Conservation (phyloP, 305 asterid species). For the Fraxinus ornus region DNA sequence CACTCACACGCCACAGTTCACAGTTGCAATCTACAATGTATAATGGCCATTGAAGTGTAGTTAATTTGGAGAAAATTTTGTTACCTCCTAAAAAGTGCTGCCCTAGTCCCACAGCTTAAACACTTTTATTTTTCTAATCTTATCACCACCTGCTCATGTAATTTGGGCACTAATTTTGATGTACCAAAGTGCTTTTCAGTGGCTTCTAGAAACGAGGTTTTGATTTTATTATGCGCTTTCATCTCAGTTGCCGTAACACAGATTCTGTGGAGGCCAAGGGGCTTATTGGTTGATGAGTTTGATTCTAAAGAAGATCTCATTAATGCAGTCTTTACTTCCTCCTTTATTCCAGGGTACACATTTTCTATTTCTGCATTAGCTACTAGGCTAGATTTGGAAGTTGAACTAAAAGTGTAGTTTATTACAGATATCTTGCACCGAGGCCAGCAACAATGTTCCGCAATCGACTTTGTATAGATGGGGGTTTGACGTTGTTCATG, state of each 20-base stretch:
- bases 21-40: neutral
- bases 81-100: neutral
- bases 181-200: neutral
- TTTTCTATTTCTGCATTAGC: slow-evolving; percentile 6
- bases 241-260: slow-evolving; percentile 87
- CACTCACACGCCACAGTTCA: neutral
- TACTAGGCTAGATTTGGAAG: slow-evolving; percentile 3
- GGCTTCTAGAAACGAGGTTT: slow-evolving; percentile 5
- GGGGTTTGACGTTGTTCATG: slow-evolving; percentile 91
- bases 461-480: slow-evolving; percentile 80
- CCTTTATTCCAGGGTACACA: slow-evolving; percentile 88
- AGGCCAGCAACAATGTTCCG: slow-evolving; percentile 90
- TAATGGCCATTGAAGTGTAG: neutral
- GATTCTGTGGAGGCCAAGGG: slow-evolving; percentile 94
- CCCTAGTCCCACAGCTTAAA: neutral
- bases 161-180: neutral
- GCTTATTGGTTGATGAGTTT: slow-evolving; percentile 81
- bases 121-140: neutral
- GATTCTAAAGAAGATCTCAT: slow-evolving; percentile 94
- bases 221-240: slow-evolving; percentile 34
- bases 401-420: slow-evolving; percentile 23
- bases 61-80: slow-evolving; percentile 1
- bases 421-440: slow-evolving; percentile 88
- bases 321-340: slow-evolving; percentile 86
- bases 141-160: neutral